phyloP scores from a whole-genome alignment of 2,329 filamentous ascomycete genomes.

The Aspergillus cejpii region DNA sequence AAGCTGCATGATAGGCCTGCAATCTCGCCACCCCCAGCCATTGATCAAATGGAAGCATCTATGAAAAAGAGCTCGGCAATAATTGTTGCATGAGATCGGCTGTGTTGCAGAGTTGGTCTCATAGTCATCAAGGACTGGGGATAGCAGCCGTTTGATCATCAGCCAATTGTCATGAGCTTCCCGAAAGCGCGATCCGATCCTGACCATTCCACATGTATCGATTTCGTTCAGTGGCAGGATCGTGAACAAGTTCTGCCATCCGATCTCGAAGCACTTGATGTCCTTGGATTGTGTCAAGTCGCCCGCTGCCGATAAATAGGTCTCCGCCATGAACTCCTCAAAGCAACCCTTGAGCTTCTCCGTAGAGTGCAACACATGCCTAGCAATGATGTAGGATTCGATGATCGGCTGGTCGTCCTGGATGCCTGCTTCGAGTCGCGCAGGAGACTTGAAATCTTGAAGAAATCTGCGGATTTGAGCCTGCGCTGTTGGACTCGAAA shows the following conservation, averaged over 20 bases:
- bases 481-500: slow-evolving; percentile 31
- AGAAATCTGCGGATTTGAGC: slow-evolving; percentile 39
- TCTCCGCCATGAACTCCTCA: slow-evolving; percentile 39
- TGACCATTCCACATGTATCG: slow-evolving; percentile 45
- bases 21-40: slow-evolving; percentile 52
- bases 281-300: slow-evolving; percentile 31
- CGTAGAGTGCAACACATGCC: slow-evolving; percentile 37
- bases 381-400: slow-evolving; percentile 44
- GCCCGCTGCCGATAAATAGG: slow-evolving; percentile 32
- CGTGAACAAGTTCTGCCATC: slow-evolving; percentile 45
- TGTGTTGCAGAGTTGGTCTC: slow-evolving; percentile 35
- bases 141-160: slow-evolving; percentile 42
- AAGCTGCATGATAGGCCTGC: slow-evolving; percentile 48
- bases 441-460: slow-evolving; percentile 39
- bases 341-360: slow-evolving; percentile 32
- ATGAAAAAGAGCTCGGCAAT: slow-evolving; percentile 47
- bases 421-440: slow-evolving; percentile 45
- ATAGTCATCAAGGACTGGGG: slow-evolving; percentile 45
- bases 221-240: slow-evolving; percentile 51
- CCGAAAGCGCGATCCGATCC: slow-evolving; percentile 37
- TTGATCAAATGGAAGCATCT: slow-evolving; percentile 50
- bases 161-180: slow-evolving; percentile 46
- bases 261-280: slow-evolving; percentile 30
- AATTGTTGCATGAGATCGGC: slow-evolving; percentile 48
- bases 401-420: slow-evolving; percentile 39